Evolutionary conservation across 306 rosid species (phyloP).

Genomic region (Chamaecrista fasciculata): DNA sequence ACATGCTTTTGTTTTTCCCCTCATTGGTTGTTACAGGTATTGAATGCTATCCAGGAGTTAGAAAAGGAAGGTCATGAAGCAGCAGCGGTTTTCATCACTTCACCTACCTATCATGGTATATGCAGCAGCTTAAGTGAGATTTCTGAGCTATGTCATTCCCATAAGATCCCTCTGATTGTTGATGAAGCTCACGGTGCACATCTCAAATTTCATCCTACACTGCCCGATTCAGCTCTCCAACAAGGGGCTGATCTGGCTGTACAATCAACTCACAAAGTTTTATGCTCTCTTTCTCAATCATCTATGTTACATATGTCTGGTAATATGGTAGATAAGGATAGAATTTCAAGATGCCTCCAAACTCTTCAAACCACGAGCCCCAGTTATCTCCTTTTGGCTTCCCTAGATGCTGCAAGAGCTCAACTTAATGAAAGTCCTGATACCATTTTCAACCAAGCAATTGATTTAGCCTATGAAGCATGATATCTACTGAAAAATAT

Average conservation of each 20-base stretch:
- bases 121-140: slow-evolving; percentile 69
- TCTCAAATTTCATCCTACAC: slow-evolving; percentile 68
- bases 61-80: slow-evolving; percentile 59
- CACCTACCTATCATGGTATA: slow-evolving; percentile 85
- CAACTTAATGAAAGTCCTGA: slow-evolving; percentile 71
- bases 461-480: slow-evolving; percentile 56
- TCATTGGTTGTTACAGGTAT: slow-evolving; percentile 49
- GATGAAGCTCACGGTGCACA: slow-evolving; percentile 99
- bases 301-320: slow-evolving; percentile 88
- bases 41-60: slow-evolving; percentile 55
- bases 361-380: slow-evolving; percentile 90
- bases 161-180: slow-evolving; percentile 70
- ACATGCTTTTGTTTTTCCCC: neutral
- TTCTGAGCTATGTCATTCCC: slow-evolving; percentile 67
- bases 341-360: slow-evolving; percentile 72
- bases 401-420: slow-evolving; percentile 88
- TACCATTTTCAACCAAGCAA: slow-evolving; percentile 48
- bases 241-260: slow-evolving; percentile 75
- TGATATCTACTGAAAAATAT: slow-evolving; percentile 38
- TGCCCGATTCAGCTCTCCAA: slow-evolving; percentile 73
- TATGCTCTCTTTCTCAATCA: slow-evolving; percentile 80
- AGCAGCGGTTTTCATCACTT: slow-evolving; percentile 78
- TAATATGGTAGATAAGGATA: slow-evolving; percentile 53
- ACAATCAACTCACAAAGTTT: slow-evolving; percentile 84
- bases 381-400: slow-evolving; percentile 83